Evolutionary conservation across 2,329 filamentous ascomycete genomes (phyloP).

Genomic region (Diaporthe sp.): DNA sequence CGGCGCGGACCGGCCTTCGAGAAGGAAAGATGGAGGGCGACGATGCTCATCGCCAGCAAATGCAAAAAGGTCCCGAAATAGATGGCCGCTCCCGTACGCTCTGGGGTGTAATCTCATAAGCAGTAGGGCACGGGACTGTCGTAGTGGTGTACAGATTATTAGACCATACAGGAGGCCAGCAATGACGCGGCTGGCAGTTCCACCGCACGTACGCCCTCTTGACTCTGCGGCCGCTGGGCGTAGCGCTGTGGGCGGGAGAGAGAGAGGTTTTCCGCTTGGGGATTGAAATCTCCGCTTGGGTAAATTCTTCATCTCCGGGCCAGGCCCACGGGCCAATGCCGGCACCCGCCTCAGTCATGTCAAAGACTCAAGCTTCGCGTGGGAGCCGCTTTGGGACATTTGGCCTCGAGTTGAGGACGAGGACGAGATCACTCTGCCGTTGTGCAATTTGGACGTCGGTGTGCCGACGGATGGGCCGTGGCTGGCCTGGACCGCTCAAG

Average conservation of each 20-base stretch:
- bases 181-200: conserved; percentile 17
- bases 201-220: conserved; percentile 1
- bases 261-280: conserved; percentile 32
- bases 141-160: background rate
- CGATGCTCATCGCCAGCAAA: conserved; percentile 18
- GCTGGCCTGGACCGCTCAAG: conserved; percentile 19
- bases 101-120: conserved; percentile 18
- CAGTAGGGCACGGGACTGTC: conserved; percentile 6
- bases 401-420: conserved; percentile 18
- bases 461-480: conserved; percentile 16
- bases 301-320: conserved; percentile 39
- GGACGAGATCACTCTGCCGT: conserved; percentile 1
- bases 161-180: background rate
- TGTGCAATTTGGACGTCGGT: conserved; percentile 14
- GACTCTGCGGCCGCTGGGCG: conserved; percentile 13
- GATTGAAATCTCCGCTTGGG: conserved; percentile 36
- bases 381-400: conserved; percentile 14
- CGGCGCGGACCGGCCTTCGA: conserved; percentile 32
- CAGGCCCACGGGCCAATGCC: conserved; percentile 35
- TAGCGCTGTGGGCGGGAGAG: conserved; percentile 25
- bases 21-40: conserved; percentile 25
- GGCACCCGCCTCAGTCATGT: conserved; percentile 25
- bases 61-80: conserved; percentile 23
- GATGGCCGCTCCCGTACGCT: background rate
- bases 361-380: conserved; percentile 23